A percentile compares a stretch with the other conserved stretches of the same genome.
These are phyloP conservation scores for Fusarium secorum DNA, from an alignment of 2,329 filamentous ascomycete genomes.

Conservation along the genomic window DNA sequence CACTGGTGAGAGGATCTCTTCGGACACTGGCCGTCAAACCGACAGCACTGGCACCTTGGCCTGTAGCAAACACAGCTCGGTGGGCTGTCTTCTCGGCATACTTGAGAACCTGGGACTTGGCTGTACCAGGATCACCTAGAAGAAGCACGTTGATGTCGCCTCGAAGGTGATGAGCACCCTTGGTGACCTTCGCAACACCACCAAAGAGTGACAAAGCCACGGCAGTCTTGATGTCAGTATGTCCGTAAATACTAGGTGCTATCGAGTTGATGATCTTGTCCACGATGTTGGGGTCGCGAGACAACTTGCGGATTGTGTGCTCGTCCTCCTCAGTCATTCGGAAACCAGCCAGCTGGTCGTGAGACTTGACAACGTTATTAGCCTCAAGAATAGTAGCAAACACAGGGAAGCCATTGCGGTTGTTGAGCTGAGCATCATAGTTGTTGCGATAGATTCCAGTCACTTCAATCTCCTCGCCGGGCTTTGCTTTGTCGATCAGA, in stretches of 20 bases:
- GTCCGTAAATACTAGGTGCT: slow-evolving; percentile 96
- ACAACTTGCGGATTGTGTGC: slow-evolving; percentile 85
- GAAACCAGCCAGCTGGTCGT: slow-evolving; percentile 97
- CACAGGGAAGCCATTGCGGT: slow-evolving; percentile 97
- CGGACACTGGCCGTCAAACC: slow-evolving; percentile 97
- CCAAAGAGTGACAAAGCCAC: slow-evolving; percentile 94
- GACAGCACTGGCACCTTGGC: slow-evolving; percentile 95
- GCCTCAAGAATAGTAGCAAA: slow-evolving; percentile 98
- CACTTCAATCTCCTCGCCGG: slow-evolving; percentile 96
- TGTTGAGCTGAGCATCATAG: slow-evolving; percentile 96
- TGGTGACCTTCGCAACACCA: slow-evolving; percentile 90
- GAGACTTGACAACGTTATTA: slow-evolving; percentile 95
- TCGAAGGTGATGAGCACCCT: slow-evolving; percentile 87
- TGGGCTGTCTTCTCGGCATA: slow-evolving; percentile 98
- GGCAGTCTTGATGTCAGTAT: slow-evolving; percentile 96
- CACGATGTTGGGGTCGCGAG: slow-evolving; percentile 87
- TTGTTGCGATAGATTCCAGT: slow-evolving; percentile 98
- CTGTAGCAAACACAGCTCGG: slow-evolving; percentile 94
- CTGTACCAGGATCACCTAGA: slow-evolving; percentile 95
- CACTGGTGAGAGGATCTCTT: slow-evolving; percentile 91
- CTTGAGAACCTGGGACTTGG: slow-evolving; percentile 97
- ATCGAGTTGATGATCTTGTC: slow-evolving; percentile 94
- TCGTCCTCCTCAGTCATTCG: slow-evolving; percentile 95
- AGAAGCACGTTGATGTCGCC: slow-evolving; percentile 98
- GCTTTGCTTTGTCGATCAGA: slow-evolving; percentile 94